Conservation (phyloP, 495 filamentous ascomycete genomes). For the Penicillium turbatum region DNA sequence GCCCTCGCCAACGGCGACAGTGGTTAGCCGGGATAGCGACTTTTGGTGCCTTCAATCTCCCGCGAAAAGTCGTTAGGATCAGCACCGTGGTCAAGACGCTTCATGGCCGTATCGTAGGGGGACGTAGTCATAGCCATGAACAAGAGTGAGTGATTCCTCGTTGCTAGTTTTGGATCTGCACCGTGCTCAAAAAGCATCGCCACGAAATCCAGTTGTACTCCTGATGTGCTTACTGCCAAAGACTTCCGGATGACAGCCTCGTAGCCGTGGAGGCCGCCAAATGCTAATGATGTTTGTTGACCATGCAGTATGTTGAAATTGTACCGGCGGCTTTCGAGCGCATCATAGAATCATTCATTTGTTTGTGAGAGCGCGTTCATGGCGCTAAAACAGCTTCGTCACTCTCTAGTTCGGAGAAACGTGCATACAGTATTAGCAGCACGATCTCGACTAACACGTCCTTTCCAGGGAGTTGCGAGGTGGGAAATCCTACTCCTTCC, state of each 20-base stretch:
- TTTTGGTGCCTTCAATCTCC: neutral
- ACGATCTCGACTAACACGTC: too few species aligned
- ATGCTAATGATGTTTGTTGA: constrained; percentile 1
- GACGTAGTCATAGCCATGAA: neutral
- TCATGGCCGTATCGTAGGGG: neutral
- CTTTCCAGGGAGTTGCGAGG: too few species aligned
- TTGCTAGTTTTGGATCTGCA: neutral
- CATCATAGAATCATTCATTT: neutral
- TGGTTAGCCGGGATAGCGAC: neutral
- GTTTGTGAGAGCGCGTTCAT: neutral
- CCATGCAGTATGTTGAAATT: neutral
- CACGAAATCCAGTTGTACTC: neutral
- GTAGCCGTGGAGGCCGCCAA: neutral
- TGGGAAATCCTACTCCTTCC: too few species aligned
- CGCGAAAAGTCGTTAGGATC: neutral
- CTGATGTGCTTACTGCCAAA: neutral
- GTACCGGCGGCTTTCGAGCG: neutral
- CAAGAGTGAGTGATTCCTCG: neutral
- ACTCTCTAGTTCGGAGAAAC: too few species aligned
- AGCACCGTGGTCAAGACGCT: neutral
- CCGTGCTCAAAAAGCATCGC: neutral
- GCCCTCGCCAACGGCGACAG: neutral
- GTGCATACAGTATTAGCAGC: too few species aligned
- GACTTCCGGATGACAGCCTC: neutral
- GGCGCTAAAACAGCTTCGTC: too few species aligned